Conservation (phyloP, 2,329 filamentous ascomycete species). For the Penicillium thymicola region DNA sequence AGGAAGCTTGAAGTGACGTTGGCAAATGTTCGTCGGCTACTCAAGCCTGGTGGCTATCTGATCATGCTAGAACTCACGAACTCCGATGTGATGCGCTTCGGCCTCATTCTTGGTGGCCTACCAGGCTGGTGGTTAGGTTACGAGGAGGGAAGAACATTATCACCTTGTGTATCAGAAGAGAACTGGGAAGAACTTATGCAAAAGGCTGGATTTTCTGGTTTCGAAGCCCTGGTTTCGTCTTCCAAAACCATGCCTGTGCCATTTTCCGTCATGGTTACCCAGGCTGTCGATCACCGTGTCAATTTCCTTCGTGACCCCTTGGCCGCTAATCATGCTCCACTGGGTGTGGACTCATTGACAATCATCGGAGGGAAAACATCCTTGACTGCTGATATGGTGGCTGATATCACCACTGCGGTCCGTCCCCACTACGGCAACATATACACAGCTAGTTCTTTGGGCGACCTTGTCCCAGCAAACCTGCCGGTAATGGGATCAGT, state of each 20-base stretch:
- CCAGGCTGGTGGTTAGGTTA: conserved; percentile 38
- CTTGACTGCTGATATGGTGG: conserved; percentile 5
- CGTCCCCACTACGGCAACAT: conserved; percentile 11
- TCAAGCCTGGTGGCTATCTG: conserved; percentile 49
- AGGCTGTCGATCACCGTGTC: conserved; percentile 34
- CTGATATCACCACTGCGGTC: conserved; percentile 7
- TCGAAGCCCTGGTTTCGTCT: conserved; percentile 13
- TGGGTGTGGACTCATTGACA: conserved; percentile 12
- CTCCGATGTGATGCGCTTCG: conserved; percentile 20
- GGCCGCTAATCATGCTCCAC: neutral
- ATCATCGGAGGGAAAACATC: conserved; percentile 17
- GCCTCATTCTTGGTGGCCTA: conserved; percentile 31
- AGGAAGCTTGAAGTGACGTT: conserved; percentile 24
- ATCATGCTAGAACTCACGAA: conserved; percentile 43
- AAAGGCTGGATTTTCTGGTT: conserved; percentile 34
- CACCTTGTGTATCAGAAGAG: conserved; percentile 26
- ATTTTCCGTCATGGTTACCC: conserved; percentile 30
- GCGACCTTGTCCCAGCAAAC: conserved; percentile 7
- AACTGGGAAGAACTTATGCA: conserved; percentile 35
- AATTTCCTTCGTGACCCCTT: conserved; percentile 29
- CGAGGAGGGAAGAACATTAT: conserved; percentile 23
- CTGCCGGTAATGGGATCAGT: conserved; percentile 21
- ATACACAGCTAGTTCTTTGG: conserved; percentile 3
- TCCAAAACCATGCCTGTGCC: conserved; percentile 1
- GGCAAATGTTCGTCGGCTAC: conserved; percentile 34